Base-by-base conservation (phyloP, 495 filamentous ascomycete genomes). In the Talaromyces adpressus region DNA sequence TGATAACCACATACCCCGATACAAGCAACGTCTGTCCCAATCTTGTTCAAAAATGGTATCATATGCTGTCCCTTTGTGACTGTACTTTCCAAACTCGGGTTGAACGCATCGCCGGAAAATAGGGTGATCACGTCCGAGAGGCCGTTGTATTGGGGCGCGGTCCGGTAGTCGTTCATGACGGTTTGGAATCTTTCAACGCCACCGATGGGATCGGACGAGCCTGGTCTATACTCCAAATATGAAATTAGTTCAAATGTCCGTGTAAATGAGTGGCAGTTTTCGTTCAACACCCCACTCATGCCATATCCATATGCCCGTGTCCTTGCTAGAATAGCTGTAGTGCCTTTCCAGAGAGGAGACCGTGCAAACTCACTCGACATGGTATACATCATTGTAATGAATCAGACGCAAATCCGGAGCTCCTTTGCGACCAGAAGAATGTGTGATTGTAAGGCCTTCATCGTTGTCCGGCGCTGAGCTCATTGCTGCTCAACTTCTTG, bases 351-450 rank as follows among this genome's bases (percentile, higher is more conserved):
- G 20, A 23, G 18, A 23, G 12, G 7, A 56, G n/a, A 27, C 27
- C 0, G 22, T 7, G 36, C 36, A 8, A 61, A 70, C 76, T 63
- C 76, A 84, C 80, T 94, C 90, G 57, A 96, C 83, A 65, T 97
- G 92, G 73, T 96, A 97, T 59, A 89, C 91, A 73, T 97, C 92
- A 74, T 97, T 97, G 79, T 87, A 97, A 78, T 97, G 92, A 56
- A 96, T 76, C 30, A 97, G 71, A 29, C 92, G 85, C 27, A 96
- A 77, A 73, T 89, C 89, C 18, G 91, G 91, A 29, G 83, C 71
- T 20, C 79, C 80, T 16, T 71, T 75, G 7, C 74, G 75, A 11
- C 79, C 79, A 22, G 82, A 85, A 58, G 78, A 73, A 70, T 83
- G 84, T 8, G 82, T 89, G 62, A 78, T 68, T 62, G 78, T 75